These are phyloP conservation scores for Fusarium multiceps DNA, from an alignment of 2,329 filamentous ascomycete genomes.

Conservation along the genomic window DNA sequence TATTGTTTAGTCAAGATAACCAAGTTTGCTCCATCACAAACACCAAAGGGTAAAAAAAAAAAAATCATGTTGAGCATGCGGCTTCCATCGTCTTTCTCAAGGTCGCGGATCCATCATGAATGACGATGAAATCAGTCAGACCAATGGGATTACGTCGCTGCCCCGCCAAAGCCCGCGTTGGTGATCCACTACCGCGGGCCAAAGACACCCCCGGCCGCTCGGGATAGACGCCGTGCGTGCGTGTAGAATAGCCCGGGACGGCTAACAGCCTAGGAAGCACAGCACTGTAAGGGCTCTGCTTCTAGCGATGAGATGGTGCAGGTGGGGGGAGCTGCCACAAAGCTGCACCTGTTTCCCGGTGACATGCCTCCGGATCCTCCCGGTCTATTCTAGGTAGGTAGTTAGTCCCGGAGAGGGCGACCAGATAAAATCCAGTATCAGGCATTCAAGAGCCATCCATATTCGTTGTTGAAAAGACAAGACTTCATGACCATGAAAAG, in stretches of 20 bases:
- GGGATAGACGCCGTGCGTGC: slow-evolving; percentile 29
- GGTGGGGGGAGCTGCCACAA: slow-evolving; percentile 13
- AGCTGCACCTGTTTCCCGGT: slow-evolving; percentile 21
- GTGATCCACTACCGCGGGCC: slow-evolving; percentile 44
- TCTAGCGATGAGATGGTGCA: slow-evolving; percentile 40
- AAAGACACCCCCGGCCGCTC: slow-evolving; percentile 37
- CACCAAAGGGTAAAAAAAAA: slow-evolving; percentile 14
- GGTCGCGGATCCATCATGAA: slow-evolving; percentile 45
- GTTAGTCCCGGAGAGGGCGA: slow-evolving; percentile 3
- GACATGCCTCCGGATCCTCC: slow-evolving; percentile 43
- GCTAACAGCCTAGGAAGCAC: slow-evolving; percentile 11
- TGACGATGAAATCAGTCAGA: slow-evolving; percentile 41
- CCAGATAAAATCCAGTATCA: slow-evolving; percentile 16
- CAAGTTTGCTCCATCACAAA: slow-evolving; percentile 15
- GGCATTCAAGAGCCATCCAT: slow-evolving; percentile 17
- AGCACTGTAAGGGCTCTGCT: slow-evolving; percentile 19
- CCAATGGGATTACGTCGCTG: slow-evolving; percentile 38
- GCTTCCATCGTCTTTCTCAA: slow-evolving; percentile 45
- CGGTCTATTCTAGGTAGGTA: slow-evolving; percentile 18
- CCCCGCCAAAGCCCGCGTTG: slow-evolving; percentile 35
- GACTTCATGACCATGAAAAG: background rate
- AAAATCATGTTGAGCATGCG: slow-evolving; percentile 32
- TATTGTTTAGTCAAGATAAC: slow-evolving; percentile 7
- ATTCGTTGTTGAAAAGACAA: background rate
- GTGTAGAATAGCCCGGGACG: slow-evolving; percentile 30